A percentile compares a stretch with the other conserved stretches of the same genome.
Conservation (phyloP, 805 yeast genomes). For the Kockiozyma suomiensis region DNA sequence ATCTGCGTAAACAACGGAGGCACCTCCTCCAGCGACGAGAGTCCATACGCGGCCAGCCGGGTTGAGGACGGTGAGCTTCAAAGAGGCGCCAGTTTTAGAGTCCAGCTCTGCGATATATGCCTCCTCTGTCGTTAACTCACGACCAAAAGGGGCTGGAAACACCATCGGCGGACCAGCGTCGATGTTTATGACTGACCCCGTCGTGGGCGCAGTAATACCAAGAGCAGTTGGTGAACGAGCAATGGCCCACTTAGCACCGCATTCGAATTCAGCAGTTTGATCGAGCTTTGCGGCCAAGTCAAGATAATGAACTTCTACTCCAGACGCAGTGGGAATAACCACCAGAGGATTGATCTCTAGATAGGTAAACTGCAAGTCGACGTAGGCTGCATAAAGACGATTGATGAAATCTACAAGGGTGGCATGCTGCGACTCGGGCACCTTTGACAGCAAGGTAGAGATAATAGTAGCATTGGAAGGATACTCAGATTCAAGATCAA, state of each 20-base stretch:
- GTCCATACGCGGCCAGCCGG: constrained; percentile 52
- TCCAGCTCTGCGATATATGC: constrained; percentile 53
- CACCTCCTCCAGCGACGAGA: constrained; percentile 54
- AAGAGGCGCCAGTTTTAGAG: constrained; percentile 53
- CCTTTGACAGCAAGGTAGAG: constrained; percentile 44
- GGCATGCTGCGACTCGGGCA: constrained; percentile 47
- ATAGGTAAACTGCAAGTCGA: constrained; percentile 51
- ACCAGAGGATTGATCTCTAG: constrained; percentile 52
- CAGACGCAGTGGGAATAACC: constrained; percentile 46
- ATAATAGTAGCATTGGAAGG: constrained; percentile 46
- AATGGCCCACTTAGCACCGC: constrained; percentile 54
- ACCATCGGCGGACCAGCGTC: constrained; percentile 54
- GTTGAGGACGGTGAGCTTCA: constrained; percentile 50
- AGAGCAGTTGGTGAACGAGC: constrained; percentile 50
- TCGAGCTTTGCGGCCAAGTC: constrained; percentile 53
- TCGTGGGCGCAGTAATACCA: constrained; percentile 39
- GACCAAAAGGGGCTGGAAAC: constrained; percentile 54
- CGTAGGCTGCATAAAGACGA: constrained; percentile 52
- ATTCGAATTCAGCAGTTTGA: constrained; percentile 53
- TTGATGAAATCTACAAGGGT: constrained; percentile 50
- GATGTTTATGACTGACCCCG: constrained; percentile 39
- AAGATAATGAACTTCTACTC: constrained; percentile 50
- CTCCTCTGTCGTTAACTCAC: constrained; percentile 50
- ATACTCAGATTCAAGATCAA: constrained; percentile 47
- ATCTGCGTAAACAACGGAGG: constrained; percentile 52